phyloP scores from a whole-genome alignment of 768 basidiomycete genomes.

The Tricholoma bakamatsutake region DNA sequence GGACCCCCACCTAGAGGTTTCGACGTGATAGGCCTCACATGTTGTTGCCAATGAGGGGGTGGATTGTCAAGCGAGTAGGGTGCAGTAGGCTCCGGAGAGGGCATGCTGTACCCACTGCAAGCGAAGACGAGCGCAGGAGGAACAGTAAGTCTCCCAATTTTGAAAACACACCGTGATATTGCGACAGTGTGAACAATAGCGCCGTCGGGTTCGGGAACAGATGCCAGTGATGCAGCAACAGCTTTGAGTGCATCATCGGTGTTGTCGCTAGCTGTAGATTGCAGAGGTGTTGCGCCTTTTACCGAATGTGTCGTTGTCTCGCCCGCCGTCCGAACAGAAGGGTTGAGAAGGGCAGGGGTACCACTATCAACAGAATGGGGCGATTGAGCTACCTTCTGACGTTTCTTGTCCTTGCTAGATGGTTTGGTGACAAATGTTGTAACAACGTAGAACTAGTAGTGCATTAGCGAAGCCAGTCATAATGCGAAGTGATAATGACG shows the following conservation, averaged over 20 bases:
- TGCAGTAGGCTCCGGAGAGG: slow-evolving; percentile 22
- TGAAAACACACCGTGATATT: slow-evolving; percentile 63
- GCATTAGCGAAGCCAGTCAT: not conserved
- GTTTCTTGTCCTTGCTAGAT: slow-evolving; percentile 25
- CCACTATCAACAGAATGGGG: slow-evolving; percentile 2
- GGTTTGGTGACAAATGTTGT: slow-evolving; percentile 59
- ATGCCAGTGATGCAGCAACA: slow-evolving; percentile 25
- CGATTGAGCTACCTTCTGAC: slow-evolving; percentile 9
- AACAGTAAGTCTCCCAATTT: slow-evolving; percentile 64
- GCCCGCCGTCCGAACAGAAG: slow-evolving; percentile 31
- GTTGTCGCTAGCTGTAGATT: slow-evolving; percentile 13
- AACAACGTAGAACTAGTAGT: slow-evolving; percentile 50
- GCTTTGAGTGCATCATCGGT: slow-evolving; percentile 23
- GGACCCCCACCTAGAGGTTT: slow-evolving; percentile 28
- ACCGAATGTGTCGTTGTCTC: slow-evolving; percentile 12
- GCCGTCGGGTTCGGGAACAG: slow-evolving; percentile 44
- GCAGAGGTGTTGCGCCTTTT: slow-evolving; percentile 5
- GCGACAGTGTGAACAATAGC: slow-evolving; percentile 56
- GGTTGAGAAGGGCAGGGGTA: slow-evolving; percentile 13
- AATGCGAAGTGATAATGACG: not conserved
- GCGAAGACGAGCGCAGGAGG: slow-evolving; percentile 62
- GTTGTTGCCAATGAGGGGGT: slow-evolving; percentile 41
- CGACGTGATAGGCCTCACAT: slow-evolving; percentile 33
- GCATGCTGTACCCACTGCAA: slow-evolving; percentile 46
- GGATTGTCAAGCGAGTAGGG: slow-evolving; percentile 35